Conservation (phyloP, 192 early-diverging fungal genomes). For the Coemansia sp. region DNA sequence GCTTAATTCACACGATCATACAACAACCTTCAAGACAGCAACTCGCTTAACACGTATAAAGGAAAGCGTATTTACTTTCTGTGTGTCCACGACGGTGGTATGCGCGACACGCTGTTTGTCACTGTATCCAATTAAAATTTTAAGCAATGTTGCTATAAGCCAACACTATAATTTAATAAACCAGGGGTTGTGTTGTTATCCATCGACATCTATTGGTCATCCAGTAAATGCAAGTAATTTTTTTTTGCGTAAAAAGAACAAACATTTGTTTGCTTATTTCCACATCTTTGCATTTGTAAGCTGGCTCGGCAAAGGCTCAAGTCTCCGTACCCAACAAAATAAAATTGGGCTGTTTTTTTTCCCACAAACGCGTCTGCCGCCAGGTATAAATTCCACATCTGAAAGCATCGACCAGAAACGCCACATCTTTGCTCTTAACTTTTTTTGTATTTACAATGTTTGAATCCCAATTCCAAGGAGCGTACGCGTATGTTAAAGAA, state of each 20-base stretch:
- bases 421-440: too few species aligned
- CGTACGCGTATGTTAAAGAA: not conserved
- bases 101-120: not conserved
- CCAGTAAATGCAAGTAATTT: not conserved
- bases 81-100: not conserved
- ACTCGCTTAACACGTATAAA: not conserved
- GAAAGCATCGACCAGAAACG: too few species aligned
- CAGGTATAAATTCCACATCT: too few species aligned
- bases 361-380: too few species aligned
- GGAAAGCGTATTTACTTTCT: conserved; percentile 3
- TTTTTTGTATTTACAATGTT: too few species aligned
- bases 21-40: not conserved
- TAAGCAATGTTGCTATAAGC: not conserved
- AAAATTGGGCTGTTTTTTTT: too few species aligned
- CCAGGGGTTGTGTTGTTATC: not conserved
- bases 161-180: not conserved
- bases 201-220: not conserved
- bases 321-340: too few species aligned
- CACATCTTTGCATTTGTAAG: too few species aligned
- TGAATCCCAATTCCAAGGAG: not conserved
- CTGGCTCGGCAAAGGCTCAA: too few species aligned
- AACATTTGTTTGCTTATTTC: not conserved
- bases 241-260: not conserved
- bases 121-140: not conserved
- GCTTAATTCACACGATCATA: too few species aligned